phyloP scores from a whole-genome alignment of 352 stramenopile species.

The Phytophthora megakarya region DNA sequence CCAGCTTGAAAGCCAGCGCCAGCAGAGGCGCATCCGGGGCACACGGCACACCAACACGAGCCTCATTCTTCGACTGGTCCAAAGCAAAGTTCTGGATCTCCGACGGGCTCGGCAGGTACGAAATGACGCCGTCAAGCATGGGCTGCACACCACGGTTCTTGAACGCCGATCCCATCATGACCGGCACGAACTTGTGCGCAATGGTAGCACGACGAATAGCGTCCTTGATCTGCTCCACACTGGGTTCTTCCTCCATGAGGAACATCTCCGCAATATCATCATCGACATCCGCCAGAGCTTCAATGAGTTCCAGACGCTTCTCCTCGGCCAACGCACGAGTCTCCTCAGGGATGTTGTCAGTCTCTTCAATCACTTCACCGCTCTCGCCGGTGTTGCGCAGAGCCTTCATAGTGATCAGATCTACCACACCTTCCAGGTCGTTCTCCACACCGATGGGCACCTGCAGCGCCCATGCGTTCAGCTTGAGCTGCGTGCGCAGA shows the following conservation, averaged over 20 bases:
- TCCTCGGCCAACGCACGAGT: conserved; percentile 86
- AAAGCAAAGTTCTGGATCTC: conserved; percentile 97
- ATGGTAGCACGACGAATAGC: conserved; percentile 96
- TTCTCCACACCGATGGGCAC: conserved; percentile 98
- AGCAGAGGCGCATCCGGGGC: conserved; percentile 92
- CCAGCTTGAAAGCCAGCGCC: conserved; percentile 99
- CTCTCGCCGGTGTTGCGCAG: conserved; percentile 93
- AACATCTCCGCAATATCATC: conserved; percentile 99
- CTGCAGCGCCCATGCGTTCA: conserved; percentile 96
- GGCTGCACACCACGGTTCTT: conserved; percentile 98
- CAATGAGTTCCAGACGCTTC: conserved; percentile 94
- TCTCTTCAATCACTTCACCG: conserved; percentile 85
- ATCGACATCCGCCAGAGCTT: conserved; percentile 96
- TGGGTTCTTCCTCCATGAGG: conserved; percentile 97
- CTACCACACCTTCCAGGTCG: conserved; percentile 95
- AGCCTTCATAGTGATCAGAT: conserved; percentile 93
- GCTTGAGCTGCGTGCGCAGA: conserved; percentile 95
- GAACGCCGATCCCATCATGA: conserved; percentile 99
- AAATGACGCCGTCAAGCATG: conserved; percentile 97
- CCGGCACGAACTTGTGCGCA: conserved; percentile 97
- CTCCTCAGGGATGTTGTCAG: conserved; percentile 90
- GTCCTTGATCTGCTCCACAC: conserved; percentile 88
- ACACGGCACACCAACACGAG: conserved; percentile 87
- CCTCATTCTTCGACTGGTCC: conserved; percentile 93
- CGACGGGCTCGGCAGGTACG: conserved; percentile 95